Base-by-base conservation (phyloP, 2,329 filamentous ascomycete species). In the Fusarium sp. region DNA sequence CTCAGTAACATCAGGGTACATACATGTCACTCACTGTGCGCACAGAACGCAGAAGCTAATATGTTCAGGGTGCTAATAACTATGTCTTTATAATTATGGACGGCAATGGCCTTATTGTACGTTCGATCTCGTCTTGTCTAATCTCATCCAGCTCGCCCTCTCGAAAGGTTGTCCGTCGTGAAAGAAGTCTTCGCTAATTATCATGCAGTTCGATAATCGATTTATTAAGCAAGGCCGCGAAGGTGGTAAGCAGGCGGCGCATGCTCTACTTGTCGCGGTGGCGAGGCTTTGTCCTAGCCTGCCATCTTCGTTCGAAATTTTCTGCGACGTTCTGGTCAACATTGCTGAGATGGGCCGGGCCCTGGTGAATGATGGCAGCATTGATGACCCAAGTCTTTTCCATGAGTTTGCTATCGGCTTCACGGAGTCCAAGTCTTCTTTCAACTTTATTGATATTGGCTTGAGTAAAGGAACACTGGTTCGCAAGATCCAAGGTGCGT, bases 391-490 rank as follows among this genome's bases (percentile, higher is more conserved):
- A 39, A 77, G 77, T n/a, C 82, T 84, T 44, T 79, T 91, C 29
- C 85, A 82, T 64, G 85, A 91, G 55, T 92, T 91, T 80, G 84
- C 85, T 31, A 76, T 84, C 65, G 90, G 87, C 41, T 92, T 91
- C 81, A 90, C 86, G 54, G 88, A 89, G 78, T 85, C 83, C 66
- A 86, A 86, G 70, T 83, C 87, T 15, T 86, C 85, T 16, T 90
- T 91, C 81, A 88, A 91, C 78, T 91, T 91, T 81, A 82, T 91
- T 63, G 89, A 92, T 75, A 85, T 91, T 59, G 89, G 89, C 38
- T 80, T 85, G 72, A 86, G 86, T 48, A 90, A 89, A 77, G 88
- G 90, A 74, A 83, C 86, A 55, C 86, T 87, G 12, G 87, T 89
- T 76, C 85, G 84, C 51, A 91, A 91, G 78, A 87, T 92, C 72